These are phyloP conservation scores for Populus tremula DNA, from an alignment of 345 rosid genomes.

Conservation along the genomic window DNA sequence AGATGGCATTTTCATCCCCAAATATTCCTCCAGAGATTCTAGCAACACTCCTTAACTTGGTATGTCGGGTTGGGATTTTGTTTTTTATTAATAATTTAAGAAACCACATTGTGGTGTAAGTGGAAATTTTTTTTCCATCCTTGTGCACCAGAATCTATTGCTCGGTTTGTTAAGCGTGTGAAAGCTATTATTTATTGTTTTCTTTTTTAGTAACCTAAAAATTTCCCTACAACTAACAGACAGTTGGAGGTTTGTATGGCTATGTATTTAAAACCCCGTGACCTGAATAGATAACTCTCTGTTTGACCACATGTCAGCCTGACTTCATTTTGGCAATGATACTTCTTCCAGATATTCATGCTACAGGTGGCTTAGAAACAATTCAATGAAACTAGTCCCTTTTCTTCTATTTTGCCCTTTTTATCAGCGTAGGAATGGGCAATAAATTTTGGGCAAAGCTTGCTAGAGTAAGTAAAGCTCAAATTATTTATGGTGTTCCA, in stretches of 20 bases:
- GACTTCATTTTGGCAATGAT: background rate
- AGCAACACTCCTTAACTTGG: constrained; percentile 92
- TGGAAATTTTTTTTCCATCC: background rate
- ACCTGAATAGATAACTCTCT: background rate
- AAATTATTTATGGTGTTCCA: background rate
- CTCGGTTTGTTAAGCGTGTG: background rate
- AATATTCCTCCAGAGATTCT: constrained; percentile 98
- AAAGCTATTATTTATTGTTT: background rate
- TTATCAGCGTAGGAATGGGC: background rate
- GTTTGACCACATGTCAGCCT: background rate
- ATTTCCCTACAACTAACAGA: background rate
- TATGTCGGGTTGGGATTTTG: constrained; percentile 21
- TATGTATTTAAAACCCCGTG: background rate
- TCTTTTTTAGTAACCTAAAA: background rate
- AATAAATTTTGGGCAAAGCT: background rate
- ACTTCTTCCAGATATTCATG: background rate
- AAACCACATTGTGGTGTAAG: background rate
- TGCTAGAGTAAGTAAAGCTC: background rate
- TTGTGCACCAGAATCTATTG: background rate
- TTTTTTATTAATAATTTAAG: background rate
- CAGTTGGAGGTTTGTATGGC: background rate
- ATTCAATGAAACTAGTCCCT: background rate
- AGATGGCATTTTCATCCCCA: constrained; percentile 98
- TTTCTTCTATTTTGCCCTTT: background rate
- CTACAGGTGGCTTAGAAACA: background rate